Conservation (phyloP, 441 rosid species). For the Dalechampia spathulata region DNA sequence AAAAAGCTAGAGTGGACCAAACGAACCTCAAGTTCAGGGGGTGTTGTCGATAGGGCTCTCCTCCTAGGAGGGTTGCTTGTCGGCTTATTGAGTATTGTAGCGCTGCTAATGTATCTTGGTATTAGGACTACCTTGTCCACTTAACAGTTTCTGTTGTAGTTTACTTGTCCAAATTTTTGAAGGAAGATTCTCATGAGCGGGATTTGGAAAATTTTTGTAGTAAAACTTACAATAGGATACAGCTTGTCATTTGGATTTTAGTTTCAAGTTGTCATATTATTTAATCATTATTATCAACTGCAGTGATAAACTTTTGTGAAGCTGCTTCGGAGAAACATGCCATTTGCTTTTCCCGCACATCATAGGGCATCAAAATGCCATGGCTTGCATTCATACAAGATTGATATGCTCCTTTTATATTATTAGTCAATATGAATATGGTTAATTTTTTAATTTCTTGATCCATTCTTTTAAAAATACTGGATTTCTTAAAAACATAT, state of each 20-base stretch:
- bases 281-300: neutral
- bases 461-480: no score
- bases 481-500: no score
- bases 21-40: conserved; percentile 31
- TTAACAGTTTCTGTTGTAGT: conserved; percentile 3
- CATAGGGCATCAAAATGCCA: no score
- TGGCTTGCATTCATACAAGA: no score
- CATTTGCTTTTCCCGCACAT: neutral
- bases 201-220: neutral
- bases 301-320: neutral
- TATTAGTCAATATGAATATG: no score
- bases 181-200: neutral
- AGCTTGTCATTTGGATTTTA: neutral
- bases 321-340: neutral
- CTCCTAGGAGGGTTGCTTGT: conserved; percentile 57
- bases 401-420: no score
- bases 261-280: neutral
- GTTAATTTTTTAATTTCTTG: no score
- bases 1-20: conserved; percentile 26
- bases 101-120: conserved; percentile 39
- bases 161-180: neutral
- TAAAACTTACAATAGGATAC: neutral
- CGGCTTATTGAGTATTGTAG: conserved; percentile 47
- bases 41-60: conserved; percentile 44
- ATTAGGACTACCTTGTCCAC: conserved; percentile 20